Evolutionary conservation across 441 rosid genomes (phyloP).

Genomic region (Populus trichocarpa): DNA sequence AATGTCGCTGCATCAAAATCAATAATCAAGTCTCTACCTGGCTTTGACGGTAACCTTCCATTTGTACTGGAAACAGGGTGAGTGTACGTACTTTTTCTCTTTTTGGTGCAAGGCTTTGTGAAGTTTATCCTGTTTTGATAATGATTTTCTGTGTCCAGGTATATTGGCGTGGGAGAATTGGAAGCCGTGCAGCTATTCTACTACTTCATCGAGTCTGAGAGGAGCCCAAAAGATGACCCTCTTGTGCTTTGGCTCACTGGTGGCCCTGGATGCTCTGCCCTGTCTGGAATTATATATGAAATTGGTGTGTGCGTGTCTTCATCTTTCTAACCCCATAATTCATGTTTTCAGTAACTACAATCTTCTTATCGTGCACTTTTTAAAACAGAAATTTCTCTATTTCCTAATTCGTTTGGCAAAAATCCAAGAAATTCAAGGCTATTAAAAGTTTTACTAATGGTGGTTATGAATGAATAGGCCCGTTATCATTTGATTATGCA

Average conservation of each 20-base stretch:
- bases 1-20: background rate
- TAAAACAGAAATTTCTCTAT: no score
- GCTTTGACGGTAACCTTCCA: constrained; percentile 44
- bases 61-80: constrained; percentile 51
- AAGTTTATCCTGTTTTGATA: background rate
- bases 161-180: constrained; percentile 27
- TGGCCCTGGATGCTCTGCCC: constrained; percentile 38
- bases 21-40: constrained; percentile 36
- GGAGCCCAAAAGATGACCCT: constrained; percentile 32
- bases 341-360: background rate
- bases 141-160: constrained; percentile 18
- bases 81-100: background rate
- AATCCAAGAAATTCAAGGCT: no score
- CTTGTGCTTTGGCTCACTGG: constrained; percentile 40
- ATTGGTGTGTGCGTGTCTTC: constrained; percentile 14
- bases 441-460: no score
- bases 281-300: constrained; percentile 30
- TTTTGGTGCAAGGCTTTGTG: background rate
- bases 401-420: no score
- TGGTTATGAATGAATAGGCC: no score
- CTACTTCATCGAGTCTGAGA: constrained; percentile 37
- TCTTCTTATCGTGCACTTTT: background rate
- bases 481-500: no score
- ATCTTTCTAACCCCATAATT: no score
- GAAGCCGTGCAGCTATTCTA: constrained; percentile 30